Conservation (phyloP, 306 rosid species). For the Spatholobus suberectus region DNA sequence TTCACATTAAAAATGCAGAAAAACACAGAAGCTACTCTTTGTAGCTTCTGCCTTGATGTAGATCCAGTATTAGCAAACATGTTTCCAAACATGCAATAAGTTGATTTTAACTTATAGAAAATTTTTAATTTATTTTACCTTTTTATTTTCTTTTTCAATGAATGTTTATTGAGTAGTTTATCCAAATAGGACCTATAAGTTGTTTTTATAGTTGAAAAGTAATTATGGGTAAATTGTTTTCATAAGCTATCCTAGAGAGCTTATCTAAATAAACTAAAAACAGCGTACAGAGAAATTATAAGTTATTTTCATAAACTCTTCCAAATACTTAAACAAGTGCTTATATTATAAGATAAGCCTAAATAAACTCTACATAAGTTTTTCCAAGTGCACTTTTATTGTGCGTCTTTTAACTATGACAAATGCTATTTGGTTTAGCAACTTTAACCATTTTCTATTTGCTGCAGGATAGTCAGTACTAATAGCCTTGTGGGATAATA, state of each 20-base stretch:
- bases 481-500: not conserved
- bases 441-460: constrained; percentile 27
- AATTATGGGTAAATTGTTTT: not conserved
- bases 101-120: too few species aligned
- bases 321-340: not conserved
- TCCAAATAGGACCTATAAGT: not conserved
- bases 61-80: too few species aligned
- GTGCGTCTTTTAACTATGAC: not conserved
- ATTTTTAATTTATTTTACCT: not conserved
- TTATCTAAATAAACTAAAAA: not conserved
- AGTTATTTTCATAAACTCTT: not conserved
- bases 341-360: not conserved
- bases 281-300: not conserved
- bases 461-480: constrained; percentile 24
- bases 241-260: not conserved
- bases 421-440: constrained; percentile 13
- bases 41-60: too few species aligned
- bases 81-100: too few species aligned
- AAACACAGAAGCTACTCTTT: too few species aligned
- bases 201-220: too few species aligned
- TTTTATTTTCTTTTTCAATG: not conserved
- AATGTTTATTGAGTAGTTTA: not conserved
- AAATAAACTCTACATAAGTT: not conserved
- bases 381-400: not conserved
- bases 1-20: too few species aligned